Percentiles rank a stretch among this genome's conserved stretches.
These are phyloP conservation scores for Sanghuangporus baumii DNA, from an alignment of 1,284 basidiomycete genomes.

Conservation along the genomic window DNA sequence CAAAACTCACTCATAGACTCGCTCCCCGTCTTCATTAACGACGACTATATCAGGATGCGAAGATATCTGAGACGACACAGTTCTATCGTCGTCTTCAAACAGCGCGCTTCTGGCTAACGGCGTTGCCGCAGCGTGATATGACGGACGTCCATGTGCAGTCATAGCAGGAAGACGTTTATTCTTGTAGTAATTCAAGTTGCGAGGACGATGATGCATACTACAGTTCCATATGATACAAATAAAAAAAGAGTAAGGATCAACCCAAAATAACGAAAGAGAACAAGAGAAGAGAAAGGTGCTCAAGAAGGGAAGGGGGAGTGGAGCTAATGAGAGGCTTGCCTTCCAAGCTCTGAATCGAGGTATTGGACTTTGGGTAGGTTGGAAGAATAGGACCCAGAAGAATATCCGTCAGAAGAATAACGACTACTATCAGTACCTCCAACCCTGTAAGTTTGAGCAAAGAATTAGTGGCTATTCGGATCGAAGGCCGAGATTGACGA, in stretches of 20 bases:
- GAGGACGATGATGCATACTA: neutral
- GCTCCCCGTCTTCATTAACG: slow-evolving; percentile 13
- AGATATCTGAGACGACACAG: slow-evolving; percentile 1
- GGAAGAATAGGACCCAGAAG: slow-evolving; percentile 4
- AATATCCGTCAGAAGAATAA: neutral
- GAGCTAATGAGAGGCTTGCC: slow-evolving; percentile 9
- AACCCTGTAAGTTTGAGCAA: neutral
- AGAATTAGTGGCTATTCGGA: neutral
- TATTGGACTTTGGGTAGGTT: slow-evolving; percentile 10
- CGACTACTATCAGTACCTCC: neutral
- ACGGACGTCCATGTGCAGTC: neutral
- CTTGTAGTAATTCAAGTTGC: neutral
- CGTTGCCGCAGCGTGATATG: neutral
- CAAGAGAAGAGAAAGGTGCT: neutral
- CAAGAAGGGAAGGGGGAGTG: neutral
- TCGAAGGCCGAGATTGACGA: slow-evolving; percentile 10
- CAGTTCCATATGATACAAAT: neutral
- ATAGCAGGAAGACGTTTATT: slow-evolving; percentile 1
- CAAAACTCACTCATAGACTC: slow-evolving; percentile 8
- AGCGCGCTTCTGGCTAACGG: neutral
- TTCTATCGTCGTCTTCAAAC: slow-evolving; percentile 8
- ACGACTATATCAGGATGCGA: slow-evolving; percentile 12
- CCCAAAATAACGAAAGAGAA: neutral
- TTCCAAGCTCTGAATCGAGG: slow-evolving; percentile 9
- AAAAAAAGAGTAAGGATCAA: neutral